A percentile compares a stretch with the other conserved stretches of the same genome.
phyloP scores from a whole-genome alignment of 805 yeast species.

The Maudiozyma saulgeensis region DNA sequence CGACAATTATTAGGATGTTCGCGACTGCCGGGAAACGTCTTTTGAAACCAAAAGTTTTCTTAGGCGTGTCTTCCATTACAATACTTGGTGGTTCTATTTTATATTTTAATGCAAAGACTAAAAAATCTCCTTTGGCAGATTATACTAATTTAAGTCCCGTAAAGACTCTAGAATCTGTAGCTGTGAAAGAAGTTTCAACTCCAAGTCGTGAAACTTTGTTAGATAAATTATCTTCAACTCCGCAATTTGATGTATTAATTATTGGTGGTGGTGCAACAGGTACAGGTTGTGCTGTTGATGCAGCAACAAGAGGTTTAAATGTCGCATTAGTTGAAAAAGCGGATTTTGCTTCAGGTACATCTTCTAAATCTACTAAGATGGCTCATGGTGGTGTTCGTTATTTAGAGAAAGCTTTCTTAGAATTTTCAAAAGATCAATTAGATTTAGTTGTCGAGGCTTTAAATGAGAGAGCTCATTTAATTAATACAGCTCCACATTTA shows the following conservation, averaged over 20 bases:
- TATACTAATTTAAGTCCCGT: neutral
- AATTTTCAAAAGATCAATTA: conserved; percentile 80
- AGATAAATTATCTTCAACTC: conserved; percentile 36
- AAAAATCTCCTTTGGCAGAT: neutral
- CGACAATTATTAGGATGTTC: neutral
- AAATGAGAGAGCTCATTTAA: conserved; percentile 75
- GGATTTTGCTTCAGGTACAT: conserved; percentile 88
- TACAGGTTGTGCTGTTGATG: conserved; percentile 87
- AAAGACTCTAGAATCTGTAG: neutral
- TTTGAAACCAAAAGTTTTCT: neutral
- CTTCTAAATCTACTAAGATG: conserved; percentile 89
- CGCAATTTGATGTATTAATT: conserved; percentile 66
- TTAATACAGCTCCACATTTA: conserved; percentile 87
- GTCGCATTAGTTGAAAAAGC: conserved; percentile 79
- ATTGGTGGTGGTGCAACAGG: conserved; percentile 98
- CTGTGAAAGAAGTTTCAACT: neutral
- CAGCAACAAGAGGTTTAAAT: conserved; percentile 80
- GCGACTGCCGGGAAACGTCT: neutral
- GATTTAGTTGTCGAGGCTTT: conserved; percentile 83
- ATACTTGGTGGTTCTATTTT: neutral
- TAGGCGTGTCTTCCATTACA: neutral
- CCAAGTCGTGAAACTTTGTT: conserved; percentile 50
- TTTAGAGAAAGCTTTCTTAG: conserved; percentile 89
- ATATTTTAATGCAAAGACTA: neutral
- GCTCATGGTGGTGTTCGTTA: conserved; percentile 97